Percentiles rank a stretch among this genome's conserved stretches.
Evolutionary conservation across 371 early-diverging fungal species (phyloP).

Genomic region (Mycotypha africana): DNA sequence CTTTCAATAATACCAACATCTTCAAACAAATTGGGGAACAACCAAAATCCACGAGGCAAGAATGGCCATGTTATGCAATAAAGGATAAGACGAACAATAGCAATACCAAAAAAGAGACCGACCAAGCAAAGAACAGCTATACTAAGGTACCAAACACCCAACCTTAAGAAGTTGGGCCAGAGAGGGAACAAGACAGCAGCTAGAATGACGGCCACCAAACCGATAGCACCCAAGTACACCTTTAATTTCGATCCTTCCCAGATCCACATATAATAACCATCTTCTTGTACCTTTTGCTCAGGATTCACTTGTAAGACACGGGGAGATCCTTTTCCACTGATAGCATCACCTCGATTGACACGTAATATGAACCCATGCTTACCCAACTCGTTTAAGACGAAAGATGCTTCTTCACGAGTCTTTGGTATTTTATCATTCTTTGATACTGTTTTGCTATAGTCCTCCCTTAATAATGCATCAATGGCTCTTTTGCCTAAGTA

Average conservation of each 20-base stretch:
- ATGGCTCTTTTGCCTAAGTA: constrained; percentile 55
- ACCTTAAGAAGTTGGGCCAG: constrained; percentile 87
- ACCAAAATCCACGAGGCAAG: constrained; percentile 92
- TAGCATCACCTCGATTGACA: constrained; percentile 62
- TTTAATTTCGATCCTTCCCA: constrained; percentile 86
- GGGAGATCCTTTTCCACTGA: constrained; percentile 44
- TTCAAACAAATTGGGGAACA: constrained; percentile 99
- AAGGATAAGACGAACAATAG: constrained; percentile 86
- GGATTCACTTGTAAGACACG: constrained; percentile 56
- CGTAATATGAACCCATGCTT: constrained; percentile 66
- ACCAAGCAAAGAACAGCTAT: constrained; percentile 83
- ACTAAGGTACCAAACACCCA: constrained; percentile 90
- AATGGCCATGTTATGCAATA: constrained; percentile 77
- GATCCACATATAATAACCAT: constrained; percentile 93
- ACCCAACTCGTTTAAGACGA: constrained; percentile 66
- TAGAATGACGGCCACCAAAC: constrained; percentile 73
- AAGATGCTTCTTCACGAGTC: constrained; percentile 62
- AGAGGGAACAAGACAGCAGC: constrained; percentile 97
- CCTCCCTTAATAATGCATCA: constrained; percentile 76
- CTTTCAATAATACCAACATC: constrained; percentile 98
- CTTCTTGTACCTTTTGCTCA: constrained; percentile 70
- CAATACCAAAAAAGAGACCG: constrained; percentile 87
- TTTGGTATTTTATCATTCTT: constrained; percentile 43
- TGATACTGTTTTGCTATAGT: constrained; percentile 50
- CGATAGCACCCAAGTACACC: constrained; percentile 71